Evolutionary conservation across 2,329 filamentous ascomycete species (phyloP), one percentile per base, ranked within the genome.

Genomic region (Coleophoma crateriformis): DNA sequence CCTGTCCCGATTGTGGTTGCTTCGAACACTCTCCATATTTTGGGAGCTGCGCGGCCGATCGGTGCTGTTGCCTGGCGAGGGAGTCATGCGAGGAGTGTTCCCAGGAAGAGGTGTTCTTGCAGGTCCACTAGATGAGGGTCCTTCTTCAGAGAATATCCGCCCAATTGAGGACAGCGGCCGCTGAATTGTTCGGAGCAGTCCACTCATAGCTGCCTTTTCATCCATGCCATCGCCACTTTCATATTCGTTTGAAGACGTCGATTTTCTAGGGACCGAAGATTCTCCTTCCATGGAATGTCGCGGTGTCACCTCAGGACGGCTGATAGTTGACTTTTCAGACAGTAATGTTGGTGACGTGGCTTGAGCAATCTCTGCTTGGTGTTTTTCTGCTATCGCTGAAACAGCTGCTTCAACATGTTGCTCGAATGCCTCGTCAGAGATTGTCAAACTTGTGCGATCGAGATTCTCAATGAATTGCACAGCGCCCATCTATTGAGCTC

Each of bases 381-480:
- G 90, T 61, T 88, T 89, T 69, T 96, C 92, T 2, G 94, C 92
- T 57, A 99, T 99, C 39, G 88, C 89, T 6, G 90, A 96, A 3
- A 99, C 95, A 7, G 94, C 91, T 4, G 87, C 87, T 71, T 99
- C 94, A n/a, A 99, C 95, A 58, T 96, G 91, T 63, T 81, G 82
- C 66, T 99, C 94, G 62, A 99, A 99, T 35, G 97, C 94, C 50
- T 94, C 90, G 62, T 99, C 91, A 2, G 86, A 86, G 46, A 99
- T 94, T 1, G 94, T 97, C 7, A 99, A 72, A 22, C 87, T 92
- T 1, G 94, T 97, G 41, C 91, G 85, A 68, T 99, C 94, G 68
- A 99, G 84, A 52, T 89, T 95, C 71, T 99, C 94, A 59, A 99
- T 88, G 67, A 99, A 99, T 61, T 96, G 90, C 45, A 99, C 86